Conservation (phyloP, 2,329 filamentous ascomycete species). For the Pseudocercospora eumusae region DNA sequence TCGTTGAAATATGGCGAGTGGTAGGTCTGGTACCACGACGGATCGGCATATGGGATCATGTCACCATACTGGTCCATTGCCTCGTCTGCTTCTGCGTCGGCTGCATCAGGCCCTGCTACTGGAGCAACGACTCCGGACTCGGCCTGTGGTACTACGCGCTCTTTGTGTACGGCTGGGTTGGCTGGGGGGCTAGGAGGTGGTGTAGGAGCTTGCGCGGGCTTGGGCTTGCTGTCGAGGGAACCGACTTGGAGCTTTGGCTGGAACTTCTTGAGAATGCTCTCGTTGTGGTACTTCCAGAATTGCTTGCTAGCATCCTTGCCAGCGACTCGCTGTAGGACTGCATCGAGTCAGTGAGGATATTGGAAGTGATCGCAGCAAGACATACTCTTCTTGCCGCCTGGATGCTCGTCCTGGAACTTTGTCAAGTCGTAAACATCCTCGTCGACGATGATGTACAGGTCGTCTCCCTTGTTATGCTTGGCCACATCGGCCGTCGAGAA, state of each 20-base stretch:
- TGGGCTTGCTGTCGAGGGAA: constrained; percentile 84
- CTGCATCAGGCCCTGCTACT: constrained; percentile 43
- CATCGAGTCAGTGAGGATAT: constrained; percentile 1
- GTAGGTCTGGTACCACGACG: constrained; percentile 71
- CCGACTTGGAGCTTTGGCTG: constrained; percentile 75
- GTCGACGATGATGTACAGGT: constrained; percentile 87
- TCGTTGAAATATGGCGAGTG: constrained; percentile 97
- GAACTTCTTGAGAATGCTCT: constrained; percentile 80
- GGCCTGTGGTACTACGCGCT: constrained; percentile 58
- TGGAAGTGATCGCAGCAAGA: background rate
- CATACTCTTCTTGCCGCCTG: constrained; percentile 70
- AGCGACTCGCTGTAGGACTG: constrained; percentile 64
- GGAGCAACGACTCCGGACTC: constrained; percentile 57
- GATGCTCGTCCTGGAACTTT: constrained; percentile 60
- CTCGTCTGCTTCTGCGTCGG: constrained; percentile 59
- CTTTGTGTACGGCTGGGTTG: constrained; percentile 43
- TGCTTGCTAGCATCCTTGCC: constrained; percentile 70
- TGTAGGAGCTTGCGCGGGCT: constrained; percentile 48
- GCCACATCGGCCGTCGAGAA: constrained; percentile 85
- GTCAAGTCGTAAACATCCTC: constrained; percentile 95
- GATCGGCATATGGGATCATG: constrained; percentile 87
- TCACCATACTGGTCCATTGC: constrained; percentile 82
- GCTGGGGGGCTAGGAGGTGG: constrained; percentile 53
- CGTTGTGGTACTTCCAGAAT: constrained; percentile 75
- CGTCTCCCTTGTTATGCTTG: constrained; percentile 83